Evolutionary conservation across 768 basidiomycete genomes (phyloP).

Genomic region (Boletus vermiculosoides): DNA sequence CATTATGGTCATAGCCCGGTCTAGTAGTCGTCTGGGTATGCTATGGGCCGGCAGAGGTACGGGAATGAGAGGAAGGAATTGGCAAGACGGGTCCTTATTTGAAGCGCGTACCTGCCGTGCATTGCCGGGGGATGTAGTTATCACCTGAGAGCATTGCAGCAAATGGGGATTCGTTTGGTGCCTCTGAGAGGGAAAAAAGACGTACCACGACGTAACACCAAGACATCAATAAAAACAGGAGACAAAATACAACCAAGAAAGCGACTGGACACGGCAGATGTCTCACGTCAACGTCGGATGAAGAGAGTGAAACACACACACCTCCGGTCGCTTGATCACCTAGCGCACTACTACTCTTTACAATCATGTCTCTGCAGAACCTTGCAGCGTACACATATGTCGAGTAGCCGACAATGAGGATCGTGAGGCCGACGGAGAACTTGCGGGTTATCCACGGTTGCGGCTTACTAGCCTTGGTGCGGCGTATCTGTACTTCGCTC

Average conservation of each 20-base stretch:
- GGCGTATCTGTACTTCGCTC: slow-evolving; percentile 45
- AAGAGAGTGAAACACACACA: slow-evolving; percentile 51
- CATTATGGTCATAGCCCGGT: slow-evolving; percentile 22
- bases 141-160: slow-evolving; percentile 42
- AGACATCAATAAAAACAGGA: slow-evolving; percentile 66
- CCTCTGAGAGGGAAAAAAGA: background rate
- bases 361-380: slow-evolving; percentile 72
- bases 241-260: slow-evolving; percentile 58
- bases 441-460: slow-evolving; percentile 79
- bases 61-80: slow-evolving; percentile 8
- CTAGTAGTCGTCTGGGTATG: slow-evolving; percentile 22
- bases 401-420: slow-evolving; percentile 63
- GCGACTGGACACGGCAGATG: slow-evolving; percentile 46
- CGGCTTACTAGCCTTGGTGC: slow-evolving; percentile 41
- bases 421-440: slow-evolving; percentile 56
- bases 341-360: slow-evolving; percentile 39
- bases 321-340: slow-evolving; percentile 58
- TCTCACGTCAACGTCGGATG: slow-evolving; percentile 4
- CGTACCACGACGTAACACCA: slow-evolving; percentile 80
- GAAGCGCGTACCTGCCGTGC: slow-evolving; percentile 60
- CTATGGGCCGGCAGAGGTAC: slow-evolving; percentile 11
- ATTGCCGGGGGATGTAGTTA: slow-evolving; percentile 66
- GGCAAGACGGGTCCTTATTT: background rate
- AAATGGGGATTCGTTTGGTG: background rate
- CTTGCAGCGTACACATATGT: slow-evolving; percentile 77